Percentiles rank a stretch among this genome's conserved stretches.
Conservation (phyloP, 495 filamentous ascomycete species). For the Penicillium mononematosum region DNA sequence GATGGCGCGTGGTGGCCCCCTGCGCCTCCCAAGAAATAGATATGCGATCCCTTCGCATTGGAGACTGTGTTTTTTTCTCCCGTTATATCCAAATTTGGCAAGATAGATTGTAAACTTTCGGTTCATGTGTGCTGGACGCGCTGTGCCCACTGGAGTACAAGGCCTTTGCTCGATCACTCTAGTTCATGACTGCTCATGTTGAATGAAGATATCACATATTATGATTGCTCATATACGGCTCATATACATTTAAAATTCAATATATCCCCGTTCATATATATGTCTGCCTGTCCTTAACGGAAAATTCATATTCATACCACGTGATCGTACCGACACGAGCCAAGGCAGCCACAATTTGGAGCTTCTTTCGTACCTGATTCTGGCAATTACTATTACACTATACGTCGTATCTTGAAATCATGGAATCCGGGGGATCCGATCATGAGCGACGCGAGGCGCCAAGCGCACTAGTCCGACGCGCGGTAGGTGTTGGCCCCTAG, state of each 20-base stretch:
- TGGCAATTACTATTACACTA: neutral
- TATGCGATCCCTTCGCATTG: conserved; percentile 3
- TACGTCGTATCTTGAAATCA: conserved; percentile 1
- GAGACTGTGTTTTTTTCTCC: neutral
- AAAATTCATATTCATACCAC: conserved; percentile 1
- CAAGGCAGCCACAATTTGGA: neutral
- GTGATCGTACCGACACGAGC: conserved; percentile 1
- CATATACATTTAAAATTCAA: neutral
- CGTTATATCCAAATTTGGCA: conserved; percentile 4
- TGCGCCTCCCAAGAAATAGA: conserved; percentile 29
- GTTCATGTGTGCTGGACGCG: conserved; percentile 24
- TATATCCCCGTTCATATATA: neutral
- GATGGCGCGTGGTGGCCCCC: conserved; percentile 67
- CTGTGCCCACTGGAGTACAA: conserved; percentile 11
- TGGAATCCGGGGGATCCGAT: conserved; percentile 42
- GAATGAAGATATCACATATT: conserved; percentile 18
- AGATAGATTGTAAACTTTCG: conserved; percentile 19
- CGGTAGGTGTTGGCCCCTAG: conserved; percentile 29
- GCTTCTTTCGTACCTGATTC: neutral
- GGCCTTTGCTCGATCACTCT: conserved; percentile 8
- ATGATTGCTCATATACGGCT: neutral
- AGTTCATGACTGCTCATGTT: conserved; percentile 14
- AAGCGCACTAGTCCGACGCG: conserved; percentile 27
- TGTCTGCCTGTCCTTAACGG: neutral
- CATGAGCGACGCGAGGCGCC: conserved; percentile 27